Base-by-base conservation (phyloP, 805 yeast species). In the Wickerhamiella slavikovae region DNA sequence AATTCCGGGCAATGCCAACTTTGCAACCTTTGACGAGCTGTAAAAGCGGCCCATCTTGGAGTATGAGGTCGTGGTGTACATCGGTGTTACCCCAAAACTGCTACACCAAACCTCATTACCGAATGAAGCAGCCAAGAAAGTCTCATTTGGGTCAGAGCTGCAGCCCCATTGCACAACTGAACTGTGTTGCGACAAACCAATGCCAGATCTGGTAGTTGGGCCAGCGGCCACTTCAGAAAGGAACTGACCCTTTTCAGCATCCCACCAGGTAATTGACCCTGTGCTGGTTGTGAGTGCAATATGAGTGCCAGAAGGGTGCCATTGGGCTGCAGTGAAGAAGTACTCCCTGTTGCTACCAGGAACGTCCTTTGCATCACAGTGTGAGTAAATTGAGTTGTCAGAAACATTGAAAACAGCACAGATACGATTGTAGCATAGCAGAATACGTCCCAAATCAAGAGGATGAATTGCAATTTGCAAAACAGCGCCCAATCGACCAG, bases 241-340 rank as follows among this genome's bases (percentile, higher is more conserved):
- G 25, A 69, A 52, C 11, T 67, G 66, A 1, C 91, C 94, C 22
- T 71, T 71, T 19, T 69, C 62, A 1, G 79, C 75, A 49, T 89
- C 98, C 95, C 96, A 89, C 45, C 89, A 89, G 2, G 69, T 93
- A 22, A 89, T 43, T 0, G 91, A 66, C 31, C 85, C 85, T 44
- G 83, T 93, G 15, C 58, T 70, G 49, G 85, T 91, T 2, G 69
- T 63, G 0, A 93, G 72, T 14, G 77, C 62, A 3, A 79, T 54
- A 45, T 83, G 92, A 26, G 82, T 62, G 0, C 96, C 94, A 45
- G 80, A 80, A 2, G 99, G 98, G 49, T 85, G 95, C 67, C 78
- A 89, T 20, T 67, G 57, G 0, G 93, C 71, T 29, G 70, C 54
- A 1, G 54, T 34, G 0, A 60, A 40, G n/a, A n/a, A n/a, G n/a